These are phyloP conservation scores for Xylariaceae sp. DNA, from an alignment of 2,329 filamentous ascomycete species.

Conservation along the genomic window DNA sequence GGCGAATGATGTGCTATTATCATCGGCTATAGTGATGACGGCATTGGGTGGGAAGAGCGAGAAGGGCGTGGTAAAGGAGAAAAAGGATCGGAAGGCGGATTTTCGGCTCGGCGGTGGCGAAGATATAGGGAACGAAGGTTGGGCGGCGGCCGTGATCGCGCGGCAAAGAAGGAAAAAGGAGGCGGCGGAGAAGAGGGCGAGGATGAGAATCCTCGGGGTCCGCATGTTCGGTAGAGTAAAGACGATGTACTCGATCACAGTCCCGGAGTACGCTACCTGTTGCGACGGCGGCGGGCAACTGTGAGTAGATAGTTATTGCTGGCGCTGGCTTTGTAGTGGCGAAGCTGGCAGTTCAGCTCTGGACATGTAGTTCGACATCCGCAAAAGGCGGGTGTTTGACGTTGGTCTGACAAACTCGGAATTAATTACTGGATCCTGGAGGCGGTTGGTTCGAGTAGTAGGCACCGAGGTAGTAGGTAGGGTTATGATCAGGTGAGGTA, in stretches of 20 bases:
- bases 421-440: background rate
- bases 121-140: constrained; percentile 25
- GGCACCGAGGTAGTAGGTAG: background rate
- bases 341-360: constrained; percentile 29
- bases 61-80: constrained; percentile 70
- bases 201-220: constrained; percentile 48
- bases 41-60: constrained; percentile 93
- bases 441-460: background rate
- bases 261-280: background rate
- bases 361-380: constrained; percentile 22
- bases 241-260: background rate
- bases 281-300: background rate
- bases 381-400: constrained; percentile 3
- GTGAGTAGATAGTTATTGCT: background rate
- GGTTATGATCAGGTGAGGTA: background rate
- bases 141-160: constrained; percentile 40
- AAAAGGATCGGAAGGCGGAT: constrained; percentile 50
- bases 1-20: constrained; percentile 96
- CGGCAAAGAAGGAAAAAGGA: constrained; percentile 52
- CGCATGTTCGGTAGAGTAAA: constrained; percentile 42
- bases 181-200: constrained; percentile 48
- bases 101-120: constrained; percentile 30
- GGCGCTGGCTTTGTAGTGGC: constrained; percentile 5
- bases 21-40: constrained; percentile 91
- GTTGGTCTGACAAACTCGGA: background rate